Percentiles rank a stretch among this genome's conserved stretches.
These are phyloP conservation scores for Boechera retrofracta DNA, from an alignment of 345 rosid species.

Conservation along the genomic window DNA sequence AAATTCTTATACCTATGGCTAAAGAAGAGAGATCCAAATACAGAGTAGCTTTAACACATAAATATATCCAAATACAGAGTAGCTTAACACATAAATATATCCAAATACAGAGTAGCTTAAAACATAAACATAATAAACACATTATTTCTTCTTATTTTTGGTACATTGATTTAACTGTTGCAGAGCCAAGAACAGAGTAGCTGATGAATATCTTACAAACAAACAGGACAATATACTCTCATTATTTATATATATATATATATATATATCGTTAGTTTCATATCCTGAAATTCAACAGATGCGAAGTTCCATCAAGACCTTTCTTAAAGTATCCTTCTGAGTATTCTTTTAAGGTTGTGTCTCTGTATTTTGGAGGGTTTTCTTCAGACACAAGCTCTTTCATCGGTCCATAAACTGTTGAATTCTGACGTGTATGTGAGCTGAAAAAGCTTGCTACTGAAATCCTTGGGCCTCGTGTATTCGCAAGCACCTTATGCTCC, in stretches of 20 bases:
- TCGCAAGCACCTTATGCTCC: constrained; percentile 50
- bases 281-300: constrained; percentile 42
- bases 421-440: not conserved
- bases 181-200: constrained; percentile 27
- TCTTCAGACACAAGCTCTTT: constrained; percentile 51
- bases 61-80: not conserved
- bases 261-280: not conserved
- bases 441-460: constrained; percentile 54
- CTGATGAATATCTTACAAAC: not conserved
- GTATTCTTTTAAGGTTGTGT: constrained; percentile 40
- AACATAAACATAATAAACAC: not conserved
- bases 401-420: constrained; percentile 50
- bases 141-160: constrained; percentile 12
- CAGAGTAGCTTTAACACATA: not conserved
- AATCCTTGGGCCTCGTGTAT: constrained; percentile 44
- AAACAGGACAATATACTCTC: too few relatives aligned
- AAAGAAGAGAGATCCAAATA: constrained; percentile 6
- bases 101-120: constrained; percentile 16
- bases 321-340: constrained; percentile 18
- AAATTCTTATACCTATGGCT: not conserved
- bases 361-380: constrained; percentile 51
- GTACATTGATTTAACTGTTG: constrained; percentile 1
- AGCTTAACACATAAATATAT: constrained; percentile 1
- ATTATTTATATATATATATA: too few relatives aligned
- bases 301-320: constrained; percentile 44